Conservation (phyloP, 2,329 filamentous ascomycete genomes). For the Aspergillus sp. region DNA sequence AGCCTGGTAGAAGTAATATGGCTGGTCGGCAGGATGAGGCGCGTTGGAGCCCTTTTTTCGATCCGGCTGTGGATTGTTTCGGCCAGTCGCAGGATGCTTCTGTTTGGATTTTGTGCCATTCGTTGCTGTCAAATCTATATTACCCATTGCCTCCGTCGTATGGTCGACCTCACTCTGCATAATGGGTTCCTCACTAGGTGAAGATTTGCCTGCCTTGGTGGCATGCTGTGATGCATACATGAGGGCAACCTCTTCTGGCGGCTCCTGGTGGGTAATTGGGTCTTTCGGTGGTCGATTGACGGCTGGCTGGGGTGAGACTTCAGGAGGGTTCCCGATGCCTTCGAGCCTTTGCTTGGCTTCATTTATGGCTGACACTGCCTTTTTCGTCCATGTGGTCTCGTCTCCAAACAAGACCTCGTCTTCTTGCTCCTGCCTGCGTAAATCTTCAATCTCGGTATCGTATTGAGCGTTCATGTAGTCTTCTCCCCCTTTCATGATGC, state of each 20-base stretch:
- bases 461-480: conserved; percentile 84
- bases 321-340: conserved; percentile 66
- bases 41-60: conserved; percentile 38
- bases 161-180: conserved; percentile 21
- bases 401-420: conserved; percentile 91
- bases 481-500: conserved; percentile 90
- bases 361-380: conserved; percentile 72
- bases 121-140: conserved; percentile 20
- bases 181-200: conserved; percentile 24
- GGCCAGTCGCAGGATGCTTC: conserved; percentile 17
- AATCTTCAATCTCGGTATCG: conserved; percentile 72
- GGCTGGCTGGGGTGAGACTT: conserved; percentile 50
- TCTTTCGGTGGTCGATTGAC: conserved; percentile 50
- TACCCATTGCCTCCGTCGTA: conserved; percentile 26
- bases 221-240: conserved; percentile 54
- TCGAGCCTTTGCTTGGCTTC: conserved; percentile 73
- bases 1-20: conserved; percentile 85
- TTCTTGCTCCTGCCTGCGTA: conserved; percentile 76
- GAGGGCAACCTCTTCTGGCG: conserved; percentile 48
- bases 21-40: conserved; percentile 49
- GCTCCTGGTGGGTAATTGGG: conserved; percentile 51
- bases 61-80: conserved; percentile 8
- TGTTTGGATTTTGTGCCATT: conserved; percentile 24
- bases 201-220: conserved; percentile 45
- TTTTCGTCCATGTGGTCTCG: conserved; percentile 88